Evolutionary conservation across 495 filamentous ascomycete genomes (phyloP), one percentile per base, ranked within the genome.

Genomic region (Aspergillus campestris): DNA sequence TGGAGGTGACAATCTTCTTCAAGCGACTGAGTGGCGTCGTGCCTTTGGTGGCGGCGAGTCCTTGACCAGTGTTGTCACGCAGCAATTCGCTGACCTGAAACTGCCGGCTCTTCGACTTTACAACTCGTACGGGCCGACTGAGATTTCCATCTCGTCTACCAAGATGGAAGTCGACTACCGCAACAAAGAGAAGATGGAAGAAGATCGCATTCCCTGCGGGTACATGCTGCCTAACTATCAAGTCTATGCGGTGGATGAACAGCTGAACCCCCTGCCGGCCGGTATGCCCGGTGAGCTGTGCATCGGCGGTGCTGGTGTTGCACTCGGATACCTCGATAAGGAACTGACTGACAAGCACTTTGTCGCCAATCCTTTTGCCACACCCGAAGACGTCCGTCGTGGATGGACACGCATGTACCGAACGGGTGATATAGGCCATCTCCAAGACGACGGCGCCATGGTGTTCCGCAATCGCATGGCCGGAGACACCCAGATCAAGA

Each of bases 401-500:
- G 69, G 67, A 2, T 71, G 64, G 68, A 59, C 42, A 0, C 40
- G n/a, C 0, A 38, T 72, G 49, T 62, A 73, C 42, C 59, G 59
- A 0, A 72, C 70, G 0, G 69, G 73, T 2, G 72, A 78, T 41
- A 42, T 42, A 0, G 69, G 65, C 2, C 52, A 47, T 9, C 39
- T 69, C 5, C 39, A 32, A 4, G 11, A 36, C 0, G 69, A 73
- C 41, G 77, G 75, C 0, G 8, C 48, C 0, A 31, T 80, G 1
- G 34, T 66, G 0, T 53, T 73, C 32, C 36, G 57, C 1, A 61
- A 64, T 2, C 67, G 77, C 1, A 64, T 74, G 6, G 49, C 44
- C 0, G 73, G 72, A 3, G 50, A 73, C 50, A 66, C 57, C 0
- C 71, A 76, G 45, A 52, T 79, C 31, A 80, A 81, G 50, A 35